A percentile compares a stretch with the other conserved stretches of the same genome.
These are phyloP conservation scores for Xylariaceae sp. DNA, from an alignment of 2,329 filamentous ascomycete genomes.

Conservation along the genomic window DNA sequence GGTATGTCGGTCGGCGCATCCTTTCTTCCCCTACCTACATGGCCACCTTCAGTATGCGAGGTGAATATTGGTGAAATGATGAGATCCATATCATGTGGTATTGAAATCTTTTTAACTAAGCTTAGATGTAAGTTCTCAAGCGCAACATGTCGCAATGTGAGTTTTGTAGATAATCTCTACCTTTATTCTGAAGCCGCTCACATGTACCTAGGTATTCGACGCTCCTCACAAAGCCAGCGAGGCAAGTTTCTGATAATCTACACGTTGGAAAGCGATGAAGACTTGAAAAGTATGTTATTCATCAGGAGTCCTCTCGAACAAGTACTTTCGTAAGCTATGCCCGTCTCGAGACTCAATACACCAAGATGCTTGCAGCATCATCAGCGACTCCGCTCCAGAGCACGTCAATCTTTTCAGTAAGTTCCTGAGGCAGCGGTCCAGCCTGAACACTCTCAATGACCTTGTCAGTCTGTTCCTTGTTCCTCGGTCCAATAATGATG, in stretches of 20 bases:
- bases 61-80: not conserved
- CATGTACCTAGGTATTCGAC: not conserved
- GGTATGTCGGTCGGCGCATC: not conserved
- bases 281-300: not conserved
- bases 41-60: not conserved
- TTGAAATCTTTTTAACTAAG: not conserved
- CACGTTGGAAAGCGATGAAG: not conserved
- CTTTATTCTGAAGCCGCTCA: not conserved
- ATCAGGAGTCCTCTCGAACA: not conserved
- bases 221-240: not conserved
- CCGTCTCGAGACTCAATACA: not conserved
- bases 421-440: not conserved
- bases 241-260: not conserved
- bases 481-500: slow-evolving; percentile 8
- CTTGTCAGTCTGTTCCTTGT: not conserved
- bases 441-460: not conserved
- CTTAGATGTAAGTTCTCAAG: not conserved
- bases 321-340: not conserved
- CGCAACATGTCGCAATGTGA: not conserved
- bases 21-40: not conserved
- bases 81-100: not conserved
- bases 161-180: not conserved
- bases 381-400: not conserved
- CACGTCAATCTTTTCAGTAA: not conserved
- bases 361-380: not conserved